Base-by-base conservation (phyloP, 2,329 filamentous ascomycete genomes). In the Paramyrothecium sp. region DNA sequence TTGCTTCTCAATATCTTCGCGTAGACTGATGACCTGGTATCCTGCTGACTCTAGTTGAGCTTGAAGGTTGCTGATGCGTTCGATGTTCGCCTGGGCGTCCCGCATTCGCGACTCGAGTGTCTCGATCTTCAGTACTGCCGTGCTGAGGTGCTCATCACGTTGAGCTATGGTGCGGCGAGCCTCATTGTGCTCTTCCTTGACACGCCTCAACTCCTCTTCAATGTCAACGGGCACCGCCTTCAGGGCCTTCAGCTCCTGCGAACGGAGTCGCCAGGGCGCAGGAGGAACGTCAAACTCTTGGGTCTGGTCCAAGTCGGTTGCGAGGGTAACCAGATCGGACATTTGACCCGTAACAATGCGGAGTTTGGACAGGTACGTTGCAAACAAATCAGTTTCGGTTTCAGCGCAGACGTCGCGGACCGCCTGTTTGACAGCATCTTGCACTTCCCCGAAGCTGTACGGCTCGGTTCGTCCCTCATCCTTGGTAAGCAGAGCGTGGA, bases 61-160 rank as follows among this genome's bases (percentile, higher is more conserved):
- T 71, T 91, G 89, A 13, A 92, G 79, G 55, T 86, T 85, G 20
- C 79, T 78, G 63, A 92, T 90, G 54, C 82, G 82, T 53, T 87
- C 85, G 16, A 90, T 86, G 73, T 94, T 93, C 69, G 89, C 87
- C 62, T 87, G 86, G 7, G 91, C 90, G 68, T 96, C 92, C 57
- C 88, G 87, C 88, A 95, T 93, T 57, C 91, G 84, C 8, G 91
- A 90, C 72, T 96, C 91, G 41, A 98, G 86, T 46, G 95, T 91
- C 73, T 97, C 94, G 64, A 97, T 96, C 73, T 95, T 93, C 64
- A 97, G 89, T n/a, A 89, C 85, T 22, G 91, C 84, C 58, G 96
- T 94, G 71, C 96, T 92, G 54, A 96, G 85, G 38, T 89, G 88
- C 70, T 93, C 90, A 63, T 97, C 91, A 60, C 89, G 87, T 61